Evolutionary conservation across 2,329 filamentous ascomycete species (phyloP).

Genomic region (Arthrobotrys entomopaga): DNA sequence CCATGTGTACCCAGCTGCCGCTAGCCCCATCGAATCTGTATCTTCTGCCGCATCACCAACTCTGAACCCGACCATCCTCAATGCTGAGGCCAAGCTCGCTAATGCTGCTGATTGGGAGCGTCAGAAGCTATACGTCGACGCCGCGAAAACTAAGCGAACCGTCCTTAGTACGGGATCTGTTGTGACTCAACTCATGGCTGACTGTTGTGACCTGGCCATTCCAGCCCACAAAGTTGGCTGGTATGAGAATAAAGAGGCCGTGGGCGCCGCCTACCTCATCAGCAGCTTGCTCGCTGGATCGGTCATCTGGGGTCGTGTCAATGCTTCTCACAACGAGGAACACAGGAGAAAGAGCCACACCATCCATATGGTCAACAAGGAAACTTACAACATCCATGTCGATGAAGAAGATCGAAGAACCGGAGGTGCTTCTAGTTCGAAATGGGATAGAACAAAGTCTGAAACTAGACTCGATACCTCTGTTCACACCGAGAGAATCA

Average conservation of each 20-base stretch:
- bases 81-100: slow-evolving; percentile 36
- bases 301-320: slow-evolving; percentile 53
- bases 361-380: slow-evolving; percentile 50
- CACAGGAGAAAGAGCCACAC: slow-evolving; percentile 17
- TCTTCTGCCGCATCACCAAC: slow-evolving; percentile 36
- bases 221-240: slow-evolving; percentile 45
- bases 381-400: slow-evolving; percentile 27
- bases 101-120: slow-evolving; percentile 51
- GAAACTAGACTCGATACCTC: slow-evolving; percentile 11
- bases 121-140: slow-evolving; percentile 49
- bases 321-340: slow-evolving; percentile 13
- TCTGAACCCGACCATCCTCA: slow-evolving; percentile 37
- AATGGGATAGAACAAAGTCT: neutral
- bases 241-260: slow-evolving; percentile 50
- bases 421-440: neutral
- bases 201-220: slow-evolving; percentile 50
- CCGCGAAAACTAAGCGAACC: slow-evolving; percentile 37
- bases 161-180: slow-evolving; percentile 24
- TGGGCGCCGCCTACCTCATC: slow-evolving; percentile 33
- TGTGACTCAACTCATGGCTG: slow-evolving; percentile 47
- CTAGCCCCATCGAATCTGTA: slow-evolving; percentile 14
- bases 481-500: slow-evolving; percentile 13
- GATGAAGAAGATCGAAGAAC: slow-evolving; percentile 9
- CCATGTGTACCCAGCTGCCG: slow-evolving; percentile 16
- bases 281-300: slow-evolving; percentile 40